phyloP scores from a whole-genome alignment of 2,329 filamentous ascomycete genomes.

The Claviceps sp. region DNA sequence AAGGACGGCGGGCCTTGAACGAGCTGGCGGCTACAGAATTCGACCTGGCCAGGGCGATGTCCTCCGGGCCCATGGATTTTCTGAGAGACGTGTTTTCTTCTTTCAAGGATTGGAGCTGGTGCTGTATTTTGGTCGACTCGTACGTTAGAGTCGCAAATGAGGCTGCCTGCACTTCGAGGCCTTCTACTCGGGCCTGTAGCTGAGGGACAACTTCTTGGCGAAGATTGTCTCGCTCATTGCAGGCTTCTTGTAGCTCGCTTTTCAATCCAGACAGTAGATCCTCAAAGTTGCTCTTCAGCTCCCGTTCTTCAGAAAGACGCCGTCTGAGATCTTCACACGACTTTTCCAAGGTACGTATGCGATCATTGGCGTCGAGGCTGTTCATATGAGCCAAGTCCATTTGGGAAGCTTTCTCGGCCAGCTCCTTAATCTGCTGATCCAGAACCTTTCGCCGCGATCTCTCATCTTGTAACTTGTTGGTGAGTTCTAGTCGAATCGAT shows the following conservation, averaged over 20 bases:
- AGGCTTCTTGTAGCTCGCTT: conserved; percentile 65
- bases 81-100: conserved; percentile 50
- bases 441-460: conserved; percentile 59
- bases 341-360: conserved; percentile 64
- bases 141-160: conserved; percentile 63
- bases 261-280: conserved; percentile 76
- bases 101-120: conserved; percentile 63
- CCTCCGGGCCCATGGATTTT: conserved; percentile 18
- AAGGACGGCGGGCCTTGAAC: conserved; percentile 25
- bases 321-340: conserved; percentile 73
- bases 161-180: conserved; percentile 59
- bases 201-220: conserved; percentile 78
- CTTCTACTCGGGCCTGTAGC: conserved; percentile 61
- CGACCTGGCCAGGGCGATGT: conserved; percentile 38
- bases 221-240: conserved; percentile 83
- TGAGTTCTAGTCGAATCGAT: conserved; percentile 70
- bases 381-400: conserved; percentile 41
- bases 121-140: conserved; percentile 73
- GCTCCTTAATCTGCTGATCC: conserved; percentile 69
- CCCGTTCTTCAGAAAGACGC: conserved; percentile 70
- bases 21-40: conserved; percentile 51
- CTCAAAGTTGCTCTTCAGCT: conserved; percentile 86
- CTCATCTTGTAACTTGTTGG: conserved; percentile 78
- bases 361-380: conserved; percentile 40
- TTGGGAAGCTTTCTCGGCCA: conserved; percentile 66